Evolutionary conservation across 2,329 filamentous ascomycete species (phyloP), one percentile per base, ranked within the genome.

Genomic region (Colletotrichum falcatum): DNA sequence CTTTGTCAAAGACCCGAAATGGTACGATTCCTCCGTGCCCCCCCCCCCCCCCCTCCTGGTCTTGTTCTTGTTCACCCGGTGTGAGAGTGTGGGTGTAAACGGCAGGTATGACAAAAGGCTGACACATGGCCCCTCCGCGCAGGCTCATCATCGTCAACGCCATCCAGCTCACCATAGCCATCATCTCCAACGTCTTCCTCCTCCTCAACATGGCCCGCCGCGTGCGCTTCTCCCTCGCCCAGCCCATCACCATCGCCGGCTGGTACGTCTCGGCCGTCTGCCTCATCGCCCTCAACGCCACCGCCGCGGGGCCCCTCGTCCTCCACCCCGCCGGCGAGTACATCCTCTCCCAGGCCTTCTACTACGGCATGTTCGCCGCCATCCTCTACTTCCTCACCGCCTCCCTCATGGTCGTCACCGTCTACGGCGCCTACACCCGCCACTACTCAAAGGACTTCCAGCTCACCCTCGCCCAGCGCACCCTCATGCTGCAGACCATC

Each of bases 401-500:
- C 0, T 89, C 91, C 55, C 86, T 97, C 46, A 90, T 97, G 80
- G 87, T 92, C 73, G 80, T 94, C 65, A 97, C 95, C 28, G 94
- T 95, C 82, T 86, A 91, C 66, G 94, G 94, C 11, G 95, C 94
- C 56, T 88, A 89, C 20, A 76, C 77, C 0, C 84, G 85, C 1
- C 92, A 93, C 74, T 97, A 97, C 75, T 87, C 87, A 8, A 91
- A 93, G 74, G 91, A 94, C 76, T 97, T 97, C 74, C 84, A 87
- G 74, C 85, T 97, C 30, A 95, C 92, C 0, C 88, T 91, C 63
- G 92, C 91, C 71, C 95, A 98, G 79, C 88, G 95, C 12, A 97
- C 94, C 0, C 83, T 98, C 28, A 97, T 98, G 85, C 82, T 97
- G 35, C 95, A 98, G 80, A 97, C 94, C 1, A 97, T 97, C 80